A percentile compares a stretch with the other conserved stretches of the same genome.
These are phyloP conservation scores for Melastoma candidum DNA, from an alignment of 441 rosid species.

Conservation along the genomic window DNA sequence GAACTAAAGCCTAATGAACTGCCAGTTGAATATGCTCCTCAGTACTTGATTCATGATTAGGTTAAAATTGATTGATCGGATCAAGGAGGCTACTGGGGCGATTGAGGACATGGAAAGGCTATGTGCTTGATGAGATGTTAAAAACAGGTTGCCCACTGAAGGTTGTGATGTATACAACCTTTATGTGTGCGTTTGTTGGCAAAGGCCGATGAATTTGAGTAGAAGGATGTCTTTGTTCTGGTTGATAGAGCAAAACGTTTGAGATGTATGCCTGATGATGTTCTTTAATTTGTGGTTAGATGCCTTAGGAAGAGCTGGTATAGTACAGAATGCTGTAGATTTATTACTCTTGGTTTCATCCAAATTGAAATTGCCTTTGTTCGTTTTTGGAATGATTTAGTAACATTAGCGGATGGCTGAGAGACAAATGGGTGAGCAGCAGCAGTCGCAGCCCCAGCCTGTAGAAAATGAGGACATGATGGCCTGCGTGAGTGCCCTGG, in stretches of 20 bases:
- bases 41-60: slow-evolving; percentile 84
- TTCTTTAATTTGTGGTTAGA: slow-evolving; percentile 74
- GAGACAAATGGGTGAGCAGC: too few species aligned
- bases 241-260: slow-evolving; percentile 35
- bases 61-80: slow-evolving; percentile 42
- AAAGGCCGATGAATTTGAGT: slow-evolving; percentile 29
- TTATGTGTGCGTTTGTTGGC: slow-evolving; percentile 41
- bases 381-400: too few species aligned
- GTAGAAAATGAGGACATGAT: slow-evolving; percentile 42
- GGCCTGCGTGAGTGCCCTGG: slow-evolving; percentile 61
- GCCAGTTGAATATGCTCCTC: slow-evolving; percentile 55
- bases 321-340: slow-evolving; percentile 34
- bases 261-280: slow-evolving; percentile 43
- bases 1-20: slow-evolving; percentile 48
- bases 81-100: slow-evolving; percentile 79
- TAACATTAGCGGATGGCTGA: too few species aligned
- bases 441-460: too few species aligned
- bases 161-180: slow-evolving; percentile 54
- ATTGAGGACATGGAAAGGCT: slow-evolving; percentile 80
- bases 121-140: slow-evolving; percentile 61
- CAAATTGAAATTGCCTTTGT: too few species aligned
- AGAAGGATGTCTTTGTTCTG: slow-evolving; percentile 46
- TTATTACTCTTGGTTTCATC: slow-evolving; percentile 10
- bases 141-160: slow-evolving; percentile 49
- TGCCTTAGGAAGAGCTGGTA: slow-evolving; percentile 50